Evolutionary conservation across 2,329 filamentous ascomycete genomes (phyloP).

Genomic region (Ceratocystis colombiana): DNA sequence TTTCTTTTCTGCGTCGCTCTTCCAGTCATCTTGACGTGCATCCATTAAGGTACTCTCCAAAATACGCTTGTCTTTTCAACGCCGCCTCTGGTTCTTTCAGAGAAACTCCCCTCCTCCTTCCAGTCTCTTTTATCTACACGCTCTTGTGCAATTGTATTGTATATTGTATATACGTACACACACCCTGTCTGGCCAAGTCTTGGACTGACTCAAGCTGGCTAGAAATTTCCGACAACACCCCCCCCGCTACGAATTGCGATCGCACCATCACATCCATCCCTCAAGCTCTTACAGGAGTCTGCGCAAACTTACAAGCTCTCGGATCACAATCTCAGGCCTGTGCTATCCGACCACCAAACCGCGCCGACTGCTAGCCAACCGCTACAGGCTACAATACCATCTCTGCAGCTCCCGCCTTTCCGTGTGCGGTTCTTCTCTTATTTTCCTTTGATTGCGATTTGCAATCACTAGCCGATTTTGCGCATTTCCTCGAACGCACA

Average conservation of each 20-base stretch:
- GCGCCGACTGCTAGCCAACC: background rate
- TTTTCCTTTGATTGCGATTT: background rate
- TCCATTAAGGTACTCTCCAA: background rate
- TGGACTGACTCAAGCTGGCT: conserved; percentile 3
- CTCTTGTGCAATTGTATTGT: background rate
- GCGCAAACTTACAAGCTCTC: background rate
- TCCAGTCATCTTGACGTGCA: background rate
- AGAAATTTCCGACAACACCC: conserved; percentile 4
- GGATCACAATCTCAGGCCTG: background rate
- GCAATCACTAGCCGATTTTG: background rate
- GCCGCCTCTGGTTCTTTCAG: background rate
- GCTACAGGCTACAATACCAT: background rate
- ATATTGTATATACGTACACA: background rate
- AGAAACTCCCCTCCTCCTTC: background rate
- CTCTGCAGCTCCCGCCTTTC: background rate
- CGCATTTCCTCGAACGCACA: background rate
- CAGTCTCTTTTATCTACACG: background rate
- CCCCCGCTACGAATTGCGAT: background rate
- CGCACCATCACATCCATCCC: background rate
- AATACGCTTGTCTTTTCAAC: background rate
- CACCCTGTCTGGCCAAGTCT: background rate
- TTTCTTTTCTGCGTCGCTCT: background rate
- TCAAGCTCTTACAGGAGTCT: background rate
- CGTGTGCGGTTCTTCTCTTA: conserved; percentile 3
- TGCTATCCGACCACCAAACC: background rate